These are phyloP conservation scores for Dipteronia dyeriana DNA, from an alignment of 345 rosid species.

Conservation along the genomic window DNA sequence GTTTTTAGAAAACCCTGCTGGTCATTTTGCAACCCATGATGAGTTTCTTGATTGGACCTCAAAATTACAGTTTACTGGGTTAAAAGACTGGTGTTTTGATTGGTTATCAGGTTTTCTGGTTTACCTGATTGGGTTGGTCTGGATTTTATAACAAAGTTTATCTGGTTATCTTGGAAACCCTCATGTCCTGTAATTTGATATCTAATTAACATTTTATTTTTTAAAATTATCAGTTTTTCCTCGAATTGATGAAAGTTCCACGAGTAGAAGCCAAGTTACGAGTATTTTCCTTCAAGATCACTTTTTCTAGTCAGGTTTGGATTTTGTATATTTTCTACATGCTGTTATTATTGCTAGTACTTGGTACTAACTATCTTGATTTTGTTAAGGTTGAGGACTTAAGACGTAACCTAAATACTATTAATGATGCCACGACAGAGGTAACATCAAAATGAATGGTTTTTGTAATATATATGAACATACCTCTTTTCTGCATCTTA, in stretches of 20 bases:
- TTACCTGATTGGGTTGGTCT: neutral
- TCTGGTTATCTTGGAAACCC: constrained; percentile 17
- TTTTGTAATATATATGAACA: constrained; percentile 14
- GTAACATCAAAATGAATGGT: constrained; percentile 38
- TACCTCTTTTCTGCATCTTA: constrained; percentile 23
- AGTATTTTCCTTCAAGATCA: constrained; percentile 91
- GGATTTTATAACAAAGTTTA: neutral
- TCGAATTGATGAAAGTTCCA: constrained; percentile 95
- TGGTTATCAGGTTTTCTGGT: constrained; percentile 1
- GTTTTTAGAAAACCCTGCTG: neutral
- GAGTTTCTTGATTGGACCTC: neutral
- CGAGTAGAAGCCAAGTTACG: constrained; percentile 93
- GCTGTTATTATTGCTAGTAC: constrained; percentile 13
- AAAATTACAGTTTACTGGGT: neutral
- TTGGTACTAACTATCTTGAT: constrained; percentile 15
- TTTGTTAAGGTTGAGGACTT: constrained; percentile 74
- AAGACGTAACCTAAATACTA: constrained; percentile 60
- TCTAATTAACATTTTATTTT: constrained; percentile 28
- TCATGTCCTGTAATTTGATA: constrained; percentile 17
- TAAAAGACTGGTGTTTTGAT: neutral
- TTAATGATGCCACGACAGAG: constrained; percentile 78
- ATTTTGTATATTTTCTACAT: constrained; percentile 11
- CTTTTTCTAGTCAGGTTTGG: constrained; percentile 84
- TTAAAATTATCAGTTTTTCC: constrained; percentile 69
- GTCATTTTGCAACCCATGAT: neutral